Evolutionary conservation across 2,329 filamentous ascomycete genomes (phyloP), one percentile per base, ranked within the genome.

Genomic region (Claviceps maximensis): DNA sequence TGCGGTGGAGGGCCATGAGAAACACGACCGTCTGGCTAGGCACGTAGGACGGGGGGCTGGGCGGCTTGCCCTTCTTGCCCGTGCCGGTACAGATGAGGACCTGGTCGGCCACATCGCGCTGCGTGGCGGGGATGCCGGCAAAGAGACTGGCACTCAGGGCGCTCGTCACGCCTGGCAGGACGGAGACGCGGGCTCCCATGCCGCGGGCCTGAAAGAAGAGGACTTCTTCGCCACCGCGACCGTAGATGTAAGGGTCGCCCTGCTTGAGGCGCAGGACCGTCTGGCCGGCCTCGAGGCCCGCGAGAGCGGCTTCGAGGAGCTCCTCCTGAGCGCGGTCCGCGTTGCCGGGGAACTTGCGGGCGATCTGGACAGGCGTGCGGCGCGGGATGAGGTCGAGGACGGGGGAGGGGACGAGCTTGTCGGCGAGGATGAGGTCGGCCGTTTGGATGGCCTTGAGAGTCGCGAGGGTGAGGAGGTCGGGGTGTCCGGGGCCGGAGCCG

Each of bases 41-140:
- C 0, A 90, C 80, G 65, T 83, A 95, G 57, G 83, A 83, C 0
- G 93, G 93, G 36, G 89, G 89, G n/a, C 80, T 73, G 0, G 89
- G 89, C 0, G 88, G 75, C 52, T 80, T 85, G 13, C 93, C 93
- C 69, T 95, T 94, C 62, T 93, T 82, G 1, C 93, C 93, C 0
- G 93, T 98, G 0, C 93, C 93, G 0, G 93, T 98, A 70, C 93
- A 97, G n/a, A 98, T 79, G 27, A 98, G 76, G 0, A 98, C 84
- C 68, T 97, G 90, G 63, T 98, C 93, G 3, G 89, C 86, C 0
- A 95, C 86, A 46, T 86, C 86, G 5, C 93, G 79, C 70, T 97
- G 91, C 1, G 93, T 98, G 0, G 86, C 77, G 1, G 93, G 91
- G 33, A 98, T 87, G 7, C 77, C 82, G 0, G 90, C 90, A 65